Evolutionary conservation across 306 rosid genomes (phyloP).

Genomic region (Sophora flavescens): DNA sequence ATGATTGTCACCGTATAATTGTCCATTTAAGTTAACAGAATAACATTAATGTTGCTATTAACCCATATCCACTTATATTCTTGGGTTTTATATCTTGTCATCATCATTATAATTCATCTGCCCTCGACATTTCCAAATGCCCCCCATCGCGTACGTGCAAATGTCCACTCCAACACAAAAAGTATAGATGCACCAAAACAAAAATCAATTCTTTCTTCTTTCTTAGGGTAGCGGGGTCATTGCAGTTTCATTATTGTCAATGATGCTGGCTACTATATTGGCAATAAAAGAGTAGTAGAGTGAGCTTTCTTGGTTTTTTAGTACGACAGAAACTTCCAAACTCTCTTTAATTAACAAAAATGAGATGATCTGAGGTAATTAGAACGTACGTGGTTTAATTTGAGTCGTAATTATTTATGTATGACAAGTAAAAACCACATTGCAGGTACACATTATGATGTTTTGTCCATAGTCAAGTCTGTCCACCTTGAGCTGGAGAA

Average conservation of each 20-base stretch:
- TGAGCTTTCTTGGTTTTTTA: no score
- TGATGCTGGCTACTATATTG: slow-evolving; percentile 18
- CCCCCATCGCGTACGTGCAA: neutral
- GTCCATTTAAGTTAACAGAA: no score
- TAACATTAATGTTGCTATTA: no score
- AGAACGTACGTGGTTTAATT: neutral
- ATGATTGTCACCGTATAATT: no score
- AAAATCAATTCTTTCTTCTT: neutral
- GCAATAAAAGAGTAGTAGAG: neutral
- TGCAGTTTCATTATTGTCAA: slow-evolving; percentile 22
- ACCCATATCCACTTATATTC: slow-evolving; percentile 16
- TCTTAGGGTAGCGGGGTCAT: neutral
- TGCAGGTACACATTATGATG: neutral
- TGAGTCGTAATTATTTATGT: neutral
- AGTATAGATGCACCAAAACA: neutral
- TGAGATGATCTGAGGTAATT: neutral
- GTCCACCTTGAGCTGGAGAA: neutral
- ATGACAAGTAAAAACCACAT: neutral
- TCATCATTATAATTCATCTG: slow-evolving; percentile 30
- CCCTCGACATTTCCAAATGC: slow-evolving; percentile 35
- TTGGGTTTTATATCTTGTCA: slow-evolving; percentile 31
- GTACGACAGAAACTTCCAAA: neutral
- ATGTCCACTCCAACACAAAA: slow-evolving; percentile 36
- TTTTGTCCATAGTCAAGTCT: slow-evolving; percentile 1
- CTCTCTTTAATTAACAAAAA: neutral